Evolutionary conservation across 257 asterid genomes (phyloP).

Genomic region (Leonotis leonurus): DNA sequence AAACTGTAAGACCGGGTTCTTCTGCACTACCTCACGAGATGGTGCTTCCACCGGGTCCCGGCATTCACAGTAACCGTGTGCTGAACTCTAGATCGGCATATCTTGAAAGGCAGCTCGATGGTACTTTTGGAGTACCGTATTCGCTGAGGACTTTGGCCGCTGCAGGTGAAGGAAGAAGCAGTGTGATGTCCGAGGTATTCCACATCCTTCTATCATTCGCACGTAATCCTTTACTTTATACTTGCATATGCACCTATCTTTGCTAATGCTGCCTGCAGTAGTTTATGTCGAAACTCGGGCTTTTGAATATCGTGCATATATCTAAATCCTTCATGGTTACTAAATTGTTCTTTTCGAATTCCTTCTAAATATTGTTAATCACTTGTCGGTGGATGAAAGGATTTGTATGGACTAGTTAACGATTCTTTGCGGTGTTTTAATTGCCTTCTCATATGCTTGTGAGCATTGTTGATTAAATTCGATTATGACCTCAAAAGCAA

Average conservation of each 20-base stretch:
- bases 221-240: neutral
- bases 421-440: too few species aligned
- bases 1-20: constrained; percentile 29
- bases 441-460: too few species aligned
- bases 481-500: too few species aligned
- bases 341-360: too few species aligned
- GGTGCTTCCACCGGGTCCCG: constrained; percentile 37
- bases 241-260: neutral
- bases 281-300: too few species aligned
- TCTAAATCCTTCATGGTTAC: too few species aligned
- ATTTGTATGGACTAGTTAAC: too few species aligned
- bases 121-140: constrained; percentile 57
- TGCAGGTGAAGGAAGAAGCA: constrained; percentile 70
- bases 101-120: constrained; percentile 66
- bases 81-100: constrained; percentile 51
- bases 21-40: constrained; percentile 29
- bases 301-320: too few species aligned
- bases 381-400: too few species aligned
- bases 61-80: constrained; percentile 37
- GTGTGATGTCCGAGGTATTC: constrained; percentile 79
- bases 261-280: neutral
- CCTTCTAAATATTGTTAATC: too few species aligned
- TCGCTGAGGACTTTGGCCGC: constrained; percentile 55
- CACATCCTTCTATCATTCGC: constrained; percentile 2
- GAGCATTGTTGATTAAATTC: too few species aligned